phyloP scores from a whole-genome alignment of 202 grass and related monocot genomes.

The Digitaria exilis region DNA sequence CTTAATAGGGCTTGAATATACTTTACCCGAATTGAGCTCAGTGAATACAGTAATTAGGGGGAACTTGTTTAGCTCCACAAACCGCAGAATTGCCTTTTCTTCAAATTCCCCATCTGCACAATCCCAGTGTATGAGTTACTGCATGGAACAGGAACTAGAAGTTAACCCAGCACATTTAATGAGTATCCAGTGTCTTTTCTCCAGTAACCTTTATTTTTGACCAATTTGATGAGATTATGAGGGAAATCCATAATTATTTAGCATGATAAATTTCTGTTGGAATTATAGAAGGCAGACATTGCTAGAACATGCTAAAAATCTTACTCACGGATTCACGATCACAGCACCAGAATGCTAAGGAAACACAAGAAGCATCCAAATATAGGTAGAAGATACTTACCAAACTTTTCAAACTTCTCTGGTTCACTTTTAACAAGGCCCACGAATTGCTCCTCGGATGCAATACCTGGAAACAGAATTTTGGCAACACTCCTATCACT shows the following conservation, averaged over 20 bases:
- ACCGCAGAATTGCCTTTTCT: constrained; percentile 69
- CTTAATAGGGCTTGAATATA: constrained; percentile 90
- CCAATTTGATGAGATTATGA: not conserved
- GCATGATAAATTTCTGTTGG: not conserved
- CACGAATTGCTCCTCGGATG: constrained; percentile 67
- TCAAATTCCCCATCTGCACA: constrained; percentile 80
- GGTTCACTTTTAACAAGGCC: constrained; percentile 88
- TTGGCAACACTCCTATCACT: constrained; percentile 68
- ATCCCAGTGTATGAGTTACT: constrained; percentile 13
- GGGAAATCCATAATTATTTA: not conserved
- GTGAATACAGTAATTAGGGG: constrained; percentile 83
- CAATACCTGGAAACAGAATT: constrained; percentile 70
- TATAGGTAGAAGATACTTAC: constrained; percentile 46
- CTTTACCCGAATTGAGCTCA: constrained; percentile 81
- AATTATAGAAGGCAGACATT: not conserved
- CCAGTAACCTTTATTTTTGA: not conserved
- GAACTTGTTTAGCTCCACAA: constrained; percentile 87
- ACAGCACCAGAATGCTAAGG: not conserved
- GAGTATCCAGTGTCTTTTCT: not conserved
- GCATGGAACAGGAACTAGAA: not conserved
- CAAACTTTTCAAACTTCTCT: constrained; percentile 84
- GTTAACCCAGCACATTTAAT: constrained; percentile 1
- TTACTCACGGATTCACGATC: not conserved
- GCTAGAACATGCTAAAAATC: not conserved
- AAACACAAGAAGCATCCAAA: not conserved